phyloP scores from a whole-genome alignment of 352 stramenopile genomes.

The Phytopythium cucurbitacearum region DNA sequence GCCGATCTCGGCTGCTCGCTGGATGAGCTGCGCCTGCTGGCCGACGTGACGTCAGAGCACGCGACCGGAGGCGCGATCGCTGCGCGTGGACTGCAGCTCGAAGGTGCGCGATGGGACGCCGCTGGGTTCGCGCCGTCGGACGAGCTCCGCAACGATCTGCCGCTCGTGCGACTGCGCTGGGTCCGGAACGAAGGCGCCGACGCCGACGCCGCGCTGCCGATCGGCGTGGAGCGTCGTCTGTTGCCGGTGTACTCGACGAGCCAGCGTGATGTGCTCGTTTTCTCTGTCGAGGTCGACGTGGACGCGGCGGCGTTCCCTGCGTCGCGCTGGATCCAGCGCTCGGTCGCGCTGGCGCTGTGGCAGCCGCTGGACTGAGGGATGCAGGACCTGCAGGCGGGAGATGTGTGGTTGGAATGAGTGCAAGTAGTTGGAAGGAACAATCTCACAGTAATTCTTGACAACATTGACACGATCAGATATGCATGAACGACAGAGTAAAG shows the following conservation, averaged over 20 bases:
- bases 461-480: no score
- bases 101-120: slow-evolving; percentile 75
- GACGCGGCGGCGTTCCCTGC: slow-evolving; percentile 44
- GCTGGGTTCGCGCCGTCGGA: slow-evolving; percentile 71
- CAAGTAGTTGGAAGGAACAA: neutral
- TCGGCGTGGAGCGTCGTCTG: slow-evolving; percentile 7
- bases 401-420: neutral
- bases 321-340: slow-evolving; percentile 77
- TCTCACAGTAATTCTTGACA: no score
- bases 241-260: slow-evolving; percentile 86
- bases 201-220: slow-evolving; percentile 15
- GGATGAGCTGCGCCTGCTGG: slow-evolving; percentile 83
- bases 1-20: slow-evolving; percentile 76
- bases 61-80: slow-evolving; percentile 45
- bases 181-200: slow-evolving; percentile 13
- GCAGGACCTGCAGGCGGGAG: neutral
- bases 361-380: slow-evolving; percentile 36
- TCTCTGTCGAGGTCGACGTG: slow-evolving; percentile 71
- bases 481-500: no score
- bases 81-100: slow-evolving; percentile 73
- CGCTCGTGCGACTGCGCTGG: slow-evolving; percentile 75
- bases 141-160: slow-evolving; percentile 66
- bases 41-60: slow-evolving; percentile 36
- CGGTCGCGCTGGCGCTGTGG: slow-evolving; percentile 79
- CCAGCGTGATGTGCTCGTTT: slow-evolving; percentile 71